Evolutionary conservation across 2,329 filamentous ascomycete genomes (phyloP).

Genomic region (Fusarium multiceps): DNA sequence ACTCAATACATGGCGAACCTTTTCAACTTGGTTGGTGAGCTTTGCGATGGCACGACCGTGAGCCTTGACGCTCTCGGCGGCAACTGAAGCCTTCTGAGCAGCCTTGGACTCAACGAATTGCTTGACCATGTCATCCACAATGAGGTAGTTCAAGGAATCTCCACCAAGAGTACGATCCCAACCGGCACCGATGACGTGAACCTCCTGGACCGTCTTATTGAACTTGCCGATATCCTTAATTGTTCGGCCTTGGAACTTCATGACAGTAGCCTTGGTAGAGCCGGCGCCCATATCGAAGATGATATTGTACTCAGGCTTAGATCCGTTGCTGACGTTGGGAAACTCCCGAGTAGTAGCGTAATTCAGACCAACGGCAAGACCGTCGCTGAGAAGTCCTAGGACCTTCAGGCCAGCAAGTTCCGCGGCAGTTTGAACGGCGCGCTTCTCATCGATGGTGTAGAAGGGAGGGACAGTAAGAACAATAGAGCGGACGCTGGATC

Average conservation of each 20-base stretch:
- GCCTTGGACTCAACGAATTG: slow-evolving; percentile 79
- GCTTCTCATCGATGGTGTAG: slow-evolving; percentile 90
- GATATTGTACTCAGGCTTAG: slow-evolving; percentile 89
- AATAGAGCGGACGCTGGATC: slow-evolving; percentile 77
- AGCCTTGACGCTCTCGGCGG: slow-evolving; percentile 70
- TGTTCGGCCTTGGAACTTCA: slow-evolving; percentile 87
- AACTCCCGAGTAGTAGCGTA: slow-evolving; percentile 94
- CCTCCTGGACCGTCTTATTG: slow-evolving; percentile 97
- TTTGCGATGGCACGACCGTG: slow-evolving; percentile 90
- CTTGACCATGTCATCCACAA: slow-evolving; percentile 87
- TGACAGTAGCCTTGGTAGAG: slow-evolving; percentile 87
- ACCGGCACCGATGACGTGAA: slow-evolving; percentile 85
- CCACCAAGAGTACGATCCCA: slow-evolving; percentile 94
- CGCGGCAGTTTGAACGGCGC: slow-evolving; percentile 84
- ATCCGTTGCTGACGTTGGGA: slow-evolving; percentile 82
- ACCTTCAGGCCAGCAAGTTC: slow-evolving; percentile 89
- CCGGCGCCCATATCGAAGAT: slow-evolving; percentile 99
- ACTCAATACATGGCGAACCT: slow-evolving; percentile 87
- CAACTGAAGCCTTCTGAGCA: slow-evolving; percentile 72
- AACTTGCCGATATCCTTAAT: slow-evolving; percentile 93
- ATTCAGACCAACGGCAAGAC: slow-evolving; percentile 91
- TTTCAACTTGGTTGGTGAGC: slow-evolving; percentile 92
- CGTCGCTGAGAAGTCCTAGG: slow-evolving; percentile 86
- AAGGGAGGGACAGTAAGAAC: slow-evolving; percentile 92
- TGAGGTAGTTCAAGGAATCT: slow-evolving; percentile 86